phyloP scores from a whole-genome alignment of 78 protist genomes.

The Cavenderia fasciculata region DNA sequence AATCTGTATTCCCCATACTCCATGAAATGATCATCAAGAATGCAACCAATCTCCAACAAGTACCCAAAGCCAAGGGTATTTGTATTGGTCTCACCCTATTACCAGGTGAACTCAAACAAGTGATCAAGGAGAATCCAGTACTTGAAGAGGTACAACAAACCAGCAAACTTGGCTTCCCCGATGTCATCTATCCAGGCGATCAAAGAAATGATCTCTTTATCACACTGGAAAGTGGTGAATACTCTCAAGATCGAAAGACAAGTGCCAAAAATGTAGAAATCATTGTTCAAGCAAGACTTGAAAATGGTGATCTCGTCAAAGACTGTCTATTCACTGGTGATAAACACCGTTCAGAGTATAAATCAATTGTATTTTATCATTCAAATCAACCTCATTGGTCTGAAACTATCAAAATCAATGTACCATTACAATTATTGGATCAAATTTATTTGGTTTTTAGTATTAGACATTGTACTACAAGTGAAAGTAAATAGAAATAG shows the following conservation, averaged over 20 bases:
- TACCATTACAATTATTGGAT: slow-evolving; percentile 25
- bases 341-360: slow-evolving; percentile 43
- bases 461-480: slow-evolving; percentile 72
- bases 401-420: slow-evolving; percentile 43
- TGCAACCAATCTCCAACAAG: slow-evolving; percentile 46
- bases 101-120: slow-evolving; percentile 38
- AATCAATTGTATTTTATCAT: slow-evolving; percentile 66
- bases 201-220: slow-evolving; percentile 45
- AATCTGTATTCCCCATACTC: slow-evolving; percentile 16
- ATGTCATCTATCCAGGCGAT: slow-evolving; percentile 66
- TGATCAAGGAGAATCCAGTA: slow-evolving; percentile 41
- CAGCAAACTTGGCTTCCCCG: slow-evolving; percentile 61
- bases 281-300: slow-evolving; percentile 35
- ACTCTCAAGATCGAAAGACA: slow-evolving; percentile 72
- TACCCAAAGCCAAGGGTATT: slow-evolving; percentile 69
- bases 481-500: slow-evolving; percentile 58
- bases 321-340: slow-evolving; percentile 61
- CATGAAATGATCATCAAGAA: slow-evolving; percentile 68
- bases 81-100: slow-evolving; percentile 41
- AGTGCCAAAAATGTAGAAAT: slow-evolving; percentile 55
- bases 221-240: slow-evolving; percentile 54
- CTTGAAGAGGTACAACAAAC: slow-evolving; percentile 37
- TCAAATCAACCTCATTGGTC: slow-evolving; percentile 77
- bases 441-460: slow-evolving; percentile 44
- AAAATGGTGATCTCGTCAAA: slow-evolving; percentile 29